A percentile compares a stretch with the other conserved stretches of the same genome.
Conservation (phyloP, 129 eudicot species). For the Kitagawia praeruptora region DNA sequence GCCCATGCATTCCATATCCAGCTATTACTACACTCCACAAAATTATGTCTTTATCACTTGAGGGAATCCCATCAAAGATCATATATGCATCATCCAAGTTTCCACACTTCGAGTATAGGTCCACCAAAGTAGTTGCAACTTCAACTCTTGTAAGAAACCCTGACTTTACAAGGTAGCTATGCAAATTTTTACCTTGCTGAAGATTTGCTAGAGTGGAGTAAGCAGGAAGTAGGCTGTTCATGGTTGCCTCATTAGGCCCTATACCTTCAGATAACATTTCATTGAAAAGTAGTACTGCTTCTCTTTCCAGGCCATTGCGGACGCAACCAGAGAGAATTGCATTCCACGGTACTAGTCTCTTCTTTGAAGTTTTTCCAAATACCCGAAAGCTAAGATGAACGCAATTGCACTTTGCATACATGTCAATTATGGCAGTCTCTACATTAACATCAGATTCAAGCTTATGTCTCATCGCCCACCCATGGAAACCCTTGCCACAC, state of each 20-base stretch:
- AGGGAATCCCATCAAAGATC: slow-evolving; percentile 38
- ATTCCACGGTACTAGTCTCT: slow-evolving; percentile 51
- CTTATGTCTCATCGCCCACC: slow-evolving; percentile 56
- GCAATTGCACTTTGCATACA: slow-evolving; percentile 65
- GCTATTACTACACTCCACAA: slow-evolving; percentile 78
- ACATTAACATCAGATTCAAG: slow-evolving; percentile 56
- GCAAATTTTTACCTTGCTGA: slow-evolving; percentile 47
- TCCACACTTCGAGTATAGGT: slow-evolving; percentile 73
- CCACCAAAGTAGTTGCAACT: slow-evolving; percentile 57
- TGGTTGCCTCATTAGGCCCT: slow-evolving; percentile 55
- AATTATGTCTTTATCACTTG: slow-evolving; percentile 44
- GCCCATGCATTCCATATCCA: slow-evolving; percentile 71
- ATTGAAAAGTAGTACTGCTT: slow-evolving; percentile 51
- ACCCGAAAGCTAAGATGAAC: slow-evolving; percentile 40
- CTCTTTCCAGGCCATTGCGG: slow-evolving; percentile 40
- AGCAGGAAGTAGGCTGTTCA: slow-evolving; percentile 69
- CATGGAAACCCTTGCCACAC: slow-evolving; percentile 69
- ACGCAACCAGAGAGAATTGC: slow-evolving; percentile 65
- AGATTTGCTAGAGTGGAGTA: slow-evolving; percentile 57
- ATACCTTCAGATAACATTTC: slow-evolving; percentile 46
- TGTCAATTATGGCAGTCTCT: slow-evolving; percentile 66
- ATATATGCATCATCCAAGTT: slow-evolving; percentile 44
- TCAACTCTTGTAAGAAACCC: slow-evolving; percentile 55
- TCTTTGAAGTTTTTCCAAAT: slow-evolving; percentile 48
- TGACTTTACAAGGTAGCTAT: slow-evolving; percentile 52